Percentiles rank a stretch among this genome's conserved stretches.
Evolutionary conservation across 129 eudicot species (phyloP).

Genomic region (Helichrysum umbraculigerum): DNA sequence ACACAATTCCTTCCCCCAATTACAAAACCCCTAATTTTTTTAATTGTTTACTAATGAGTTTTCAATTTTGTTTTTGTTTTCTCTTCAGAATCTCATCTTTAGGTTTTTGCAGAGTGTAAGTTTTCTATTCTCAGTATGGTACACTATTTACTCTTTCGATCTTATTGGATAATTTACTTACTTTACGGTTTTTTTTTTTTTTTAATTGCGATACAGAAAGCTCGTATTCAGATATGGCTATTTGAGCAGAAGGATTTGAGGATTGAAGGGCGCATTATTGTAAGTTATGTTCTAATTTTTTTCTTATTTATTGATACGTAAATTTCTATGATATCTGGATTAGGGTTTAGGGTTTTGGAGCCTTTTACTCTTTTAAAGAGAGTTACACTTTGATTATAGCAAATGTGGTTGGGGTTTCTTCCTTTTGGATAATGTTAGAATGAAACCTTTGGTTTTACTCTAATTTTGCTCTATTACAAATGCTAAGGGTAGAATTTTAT

Average conservation of each 20-base stretch:
- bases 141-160: neutral
- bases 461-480: neutral
- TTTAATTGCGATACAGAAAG: constrained; percentile 43
- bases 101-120: constrained; percentile 81
- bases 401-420: neutral
- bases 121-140: neutral
- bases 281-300: constrained; percentile 19
- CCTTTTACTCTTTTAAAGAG: neutral
- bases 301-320: neutral
- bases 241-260: constrained; percentile 85
- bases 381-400: neutral
- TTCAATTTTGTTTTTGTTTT: neutral
- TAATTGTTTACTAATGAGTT: neutral
- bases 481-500: neutral
- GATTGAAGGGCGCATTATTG: constrained; percentile 84
- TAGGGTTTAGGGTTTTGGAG: neutral
- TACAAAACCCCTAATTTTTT: neutral
- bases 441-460: neutral
- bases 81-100: constrained; percentile 68
- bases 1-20: neutral
- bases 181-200: neutral
- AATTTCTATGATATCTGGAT: neutral
- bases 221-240: constrained; percentile 85
- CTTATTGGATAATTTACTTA: neutral
- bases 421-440: neutral